Base-by-base conservation (phyloP, 2,329 filamentous ascomycete species). In the Aspergillus sclerotialis region DNA sequence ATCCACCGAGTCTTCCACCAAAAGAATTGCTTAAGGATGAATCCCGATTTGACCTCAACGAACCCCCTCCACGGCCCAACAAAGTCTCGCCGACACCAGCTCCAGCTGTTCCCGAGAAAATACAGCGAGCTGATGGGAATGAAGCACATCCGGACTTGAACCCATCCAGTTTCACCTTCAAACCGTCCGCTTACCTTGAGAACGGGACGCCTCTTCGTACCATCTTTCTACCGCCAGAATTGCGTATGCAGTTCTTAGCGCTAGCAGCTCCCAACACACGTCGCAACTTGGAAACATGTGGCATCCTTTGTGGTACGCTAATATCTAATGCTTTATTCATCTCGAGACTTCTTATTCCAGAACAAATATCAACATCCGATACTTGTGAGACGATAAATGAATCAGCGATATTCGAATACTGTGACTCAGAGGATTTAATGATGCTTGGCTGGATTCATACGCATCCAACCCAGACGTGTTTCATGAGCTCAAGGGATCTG, bases 381-480 rank as follows among this genome's bases (percentile, higher is more conserved):
- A 96, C 92, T 0, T 98, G 92, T 59, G 90, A 96, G 61, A 96
- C 87, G 13, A 78, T 87, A 30, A 92, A 95, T 46, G 88, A 94
- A 58, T 75, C 76, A 18, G 78, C 79, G 1, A 72, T 95, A 17
- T 89, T 95, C 48, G 87, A 94, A 37, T 95, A 90, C 58, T 93
- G 89, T 54, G 84, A 92, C 49, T 73, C 72, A 4, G 78, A 94
- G 52, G 84, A 93, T 40, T 64, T 96, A 23, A 76, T 94, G 60
- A 79, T 94, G 34, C 73, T 94, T 4, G 90, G 90, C 25, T 98
- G 92, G 92, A 98, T 98, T 41, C 92, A 98, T 57, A 98, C 92
- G 0, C 92, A 98, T 58, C 92, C 92, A 0, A 87, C 83, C 0
- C 92, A 98, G 64, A 93, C 87, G 0, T 98, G 92, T 61, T 98